These are phyloP conservation scores for Calonectria honghensis DNA, from an alignment of 2,329 filamentous ascomycete species.

Conservation along the genomic window DNA sequence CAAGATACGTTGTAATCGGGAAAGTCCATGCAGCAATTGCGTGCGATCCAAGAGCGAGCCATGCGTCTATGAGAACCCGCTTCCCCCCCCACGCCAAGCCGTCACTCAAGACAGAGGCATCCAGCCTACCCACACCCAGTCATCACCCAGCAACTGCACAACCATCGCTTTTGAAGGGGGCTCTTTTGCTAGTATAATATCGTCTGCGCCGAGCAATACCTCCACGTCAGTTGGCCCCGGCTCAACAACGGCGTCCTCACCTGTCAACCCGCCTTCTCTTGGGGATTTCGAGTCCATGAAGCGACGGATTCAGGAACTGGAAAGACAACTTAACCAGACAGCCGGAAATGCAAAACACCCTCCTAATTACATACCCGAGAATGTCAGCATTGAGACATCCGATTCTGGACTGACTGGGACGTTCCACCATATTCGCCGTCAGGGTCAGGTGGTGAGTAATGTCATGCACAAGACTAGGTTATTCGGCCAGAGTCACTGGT, in stretches of 20 bases:
- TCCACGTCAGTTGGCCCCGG: neutral
- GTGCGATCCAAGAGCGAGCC: constrained; percentile 59
- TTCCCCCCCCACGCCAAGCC: neutral
- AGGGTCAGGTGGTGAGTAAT: constrained; percentile 57
- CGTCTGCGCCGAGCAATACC: neutral
- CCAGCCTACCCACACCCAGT: neutral
- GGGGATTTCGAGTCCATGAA: constrained; percentile 47
- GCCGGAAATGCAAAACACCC: neutral
- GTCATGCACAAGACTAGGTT: constrained; percentile 73
- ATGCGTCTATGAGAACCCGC: constrained; percentile 59
- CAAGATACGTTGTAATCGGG: constrained; percentile 66
- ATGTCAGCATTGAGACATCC: constrained; percentile 59
- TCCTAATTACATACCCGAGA: constrained; percentile 5
- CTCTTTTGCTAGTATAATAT: neutral
- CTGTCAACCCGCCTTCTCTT: constrained; percentile 21
- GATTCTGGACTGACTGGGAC: constrained; percentile 63
- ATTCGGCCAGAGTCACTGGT: constrained; percentile 75
- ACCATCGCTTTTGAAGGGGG: constrained; percentile 23
- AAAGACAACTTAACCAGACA: constrained; percentile 36
- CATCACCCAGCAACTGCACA: fast-evolving
- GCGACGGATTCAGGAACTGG: constrained; percentile 39
- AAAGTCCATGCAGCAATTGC: constrained; percentile 65
- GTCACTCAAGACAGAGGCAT: neutral
- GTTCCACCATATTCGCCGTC: constrained; percentile 65
- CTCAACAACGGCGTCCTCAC: constrained; percentile 35